Evolutionary conservation across 768 basidiomycete species (phyloP), one percentile per base, ranked within the genome.

Genomic region (Calocybe cyanea): DNA sequence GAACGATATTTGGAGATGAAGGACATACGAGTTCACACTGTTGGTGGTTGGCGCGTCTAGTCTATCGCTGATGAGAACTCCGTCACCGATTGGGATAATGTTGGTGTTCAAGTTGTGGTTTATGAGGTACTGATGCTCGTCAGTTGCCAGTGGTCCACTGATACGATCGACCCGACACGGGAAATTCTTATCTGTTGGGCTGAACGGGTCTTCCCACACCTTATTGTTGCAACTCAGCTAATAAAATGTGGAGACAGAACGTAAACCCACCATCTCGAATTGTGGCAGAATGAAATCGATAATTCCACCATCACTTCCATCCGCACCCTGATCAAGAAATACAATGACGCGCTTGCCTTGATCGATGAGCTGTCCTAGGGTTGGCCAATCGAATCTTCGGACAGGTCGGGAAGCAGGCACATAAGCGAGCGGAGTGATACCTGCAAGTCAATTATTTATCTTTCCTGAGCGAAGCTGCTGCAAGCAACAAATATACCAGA

Each of bases 201-300:
- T 67, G 58, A 77, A 81, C 0, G 77, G 79, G 18, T 75, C 73
- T 58, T 80, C 79, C 78, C 80, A 81, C 17, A 81, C 69, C 76
- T 76, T 23, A 11, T n/a, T 2, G 33, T 14, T 6, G 25, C 11
- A 28, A 18, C 31, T 21, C n/a, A 24, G 24, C 13, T n/a, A 30
- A 14, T 13, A 11, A n/a, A 40, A 7, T 32, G 7, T 44, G 11
- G 32, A 38, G 17, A 28, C 7, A 35, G 20, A 36, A 11, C 14
- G 14, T 13, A n/a, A 18, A 36, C 57, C 23, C 36, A 76, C 77
- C 77, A 77, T 80, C 19, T 68, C 55, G 52, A 81, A 81, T 55
- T 81, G 76, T 4, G 78, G 78, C 3, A 81, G 56, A 47, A 83
- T 75, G 51, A 75, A 80, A 38, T 75, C 57, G 1, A 76, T 75